Conservation (phyloP, 2,329 filamentous ascomycete genomes). For the Fusarium dlaminii region DNA sequence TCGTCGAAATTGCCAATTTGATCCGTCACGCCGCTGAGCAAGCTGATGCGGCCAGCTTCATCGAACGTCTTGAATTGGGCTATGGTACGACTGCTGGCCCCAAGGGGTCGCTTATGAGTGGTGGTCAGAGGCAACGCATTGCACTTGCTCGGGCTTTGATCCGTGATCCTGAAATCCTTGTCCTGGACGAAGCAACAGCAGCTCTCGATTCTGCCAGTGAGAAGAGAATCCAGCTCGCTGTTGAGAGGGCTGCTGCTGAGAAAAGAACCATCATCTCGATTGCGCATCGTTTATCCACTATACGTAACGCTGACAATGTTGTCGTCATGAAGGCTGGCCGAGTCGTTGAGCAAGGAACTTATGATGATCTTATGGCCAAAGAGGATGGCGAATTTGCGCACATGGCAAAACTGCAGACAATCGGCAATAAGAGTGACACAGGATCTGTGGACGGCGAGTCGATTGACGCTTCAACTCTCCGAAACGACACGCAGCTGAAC, state of each 20-base stretch:
- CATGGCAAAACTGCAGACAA: constrained; percentile 58
- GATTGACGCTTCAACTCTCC: constrained; percentile 21
- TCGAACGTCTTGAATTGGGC: constrained; percentile 61
- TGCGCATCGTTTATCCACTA: constrained; percentile 69
- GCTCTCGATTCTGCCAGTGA: constrained; percentile 69
- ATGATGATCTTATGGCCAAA: constrained; percentile 65
- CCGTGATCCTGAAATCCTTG: constrained; percentile 63
- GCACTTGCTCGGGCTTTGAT: constrained; percentile 67
- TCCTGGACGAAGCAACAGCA: constrained; percentile 70
- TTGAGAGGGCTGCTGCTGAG: constrained; percentile 54
- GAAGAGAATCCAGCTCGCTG: constrained; percentile 59
- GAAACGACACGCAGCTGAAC: constrained; percentile 4
- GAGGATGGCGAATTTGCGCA: constrained; percentile 60
- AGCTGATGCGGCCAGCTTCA: constrained; percentile 55
- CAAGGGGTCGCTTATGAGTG: constrained; percentile 64
- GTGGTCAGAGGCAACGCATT: constrained; percentile 68
- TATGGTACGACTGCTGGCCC: constrained; percentile 63
- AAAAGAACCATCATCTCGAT: constrained; percentile 73
- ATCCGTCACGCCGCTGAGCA: not conserved
- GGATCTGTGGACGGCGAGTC: constrained; percentile 42
- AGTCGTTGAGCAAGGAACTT: constrained; percentile 70
- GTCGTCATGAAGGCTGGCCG: constrained; percentile 70
- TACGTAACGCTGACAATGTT: constrained; percentile 72
- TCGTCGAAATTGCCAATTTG: not conserved
- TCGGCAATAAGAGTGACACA: constrained; percentile 43